Conservation (phyloP, 2,329 filamentous ascomycete genomes). For the Arthrobotrys sphaeroides region DNA sequence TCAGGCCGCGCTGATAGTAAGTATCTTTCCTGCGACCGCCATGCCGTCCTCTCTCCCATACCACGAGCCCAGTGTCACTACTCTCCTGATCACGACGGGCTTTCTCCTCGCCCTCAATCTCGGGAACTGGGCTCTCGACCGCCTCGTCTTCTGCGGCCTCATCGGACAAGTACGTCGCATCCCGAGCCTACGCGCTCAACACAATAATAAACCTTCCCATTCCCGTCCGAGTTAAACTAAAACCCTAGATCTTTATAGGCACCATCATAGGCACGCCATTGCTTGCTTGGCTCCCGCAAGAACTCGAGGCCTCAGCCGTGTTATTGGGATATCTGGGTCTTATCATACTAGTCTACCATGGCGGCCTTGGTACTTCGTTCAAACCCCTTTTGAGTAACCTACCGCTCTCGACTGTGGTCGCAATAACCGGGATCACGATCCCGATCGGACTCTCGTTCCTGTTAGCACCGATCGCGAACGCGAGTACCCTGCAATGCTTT, state of each 20-base stretch:
- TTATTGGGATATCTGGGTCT: conserved; percentile 77
- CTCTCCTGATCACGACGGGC: conserved; percentile 68
- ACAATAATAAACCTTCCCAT: background rate
- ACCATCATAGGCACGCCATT: conserved; percentile 76
- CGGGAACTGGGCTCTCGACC: conserved; percentile 69
- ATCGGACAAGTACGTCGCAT: conserved; percentile 66
- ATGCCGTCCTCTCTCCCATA: conserved; percentile 37
- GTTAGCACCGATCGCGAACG: conserved; percentile 64
- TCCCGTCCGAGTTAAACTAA: conserved; percentile 9
- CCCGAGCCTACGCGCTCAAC: conserved; percentile 3
- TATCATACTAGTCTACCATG: conserved; percentile 77
- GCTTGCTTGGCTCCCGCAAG: conserved; percentile 67
- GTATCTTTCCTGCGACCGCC: background rate
- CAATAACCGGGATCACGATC: conserved; percentile 71
- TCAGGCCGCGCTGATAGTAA: background rate
- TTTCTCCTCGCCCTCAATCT: conserved; percentile 73
- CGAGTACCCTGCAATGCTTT: conserved; percentile 72
- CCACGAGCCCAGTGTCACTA: conserved; percentile 28
- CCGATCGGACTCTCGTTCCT: conserved; percentile 75
- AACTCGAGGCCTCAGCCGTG: conserved; percentile 68
- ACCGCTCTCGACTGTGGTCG: conserved; percentile 70
- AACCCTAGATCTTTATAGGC: conserved; percentile 71
- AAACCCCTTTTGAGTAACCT: conserved; percentile 70
- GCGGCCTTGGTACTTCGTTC: conserved; percentile 69
- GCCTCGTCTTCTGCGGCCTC: conserved; percentile 73